Evolutionary conservation across 257 asterid species (phyloP), one percentile per base, ranked within the genome.

Genomic region (Ehretia macrophylla): DNA sequence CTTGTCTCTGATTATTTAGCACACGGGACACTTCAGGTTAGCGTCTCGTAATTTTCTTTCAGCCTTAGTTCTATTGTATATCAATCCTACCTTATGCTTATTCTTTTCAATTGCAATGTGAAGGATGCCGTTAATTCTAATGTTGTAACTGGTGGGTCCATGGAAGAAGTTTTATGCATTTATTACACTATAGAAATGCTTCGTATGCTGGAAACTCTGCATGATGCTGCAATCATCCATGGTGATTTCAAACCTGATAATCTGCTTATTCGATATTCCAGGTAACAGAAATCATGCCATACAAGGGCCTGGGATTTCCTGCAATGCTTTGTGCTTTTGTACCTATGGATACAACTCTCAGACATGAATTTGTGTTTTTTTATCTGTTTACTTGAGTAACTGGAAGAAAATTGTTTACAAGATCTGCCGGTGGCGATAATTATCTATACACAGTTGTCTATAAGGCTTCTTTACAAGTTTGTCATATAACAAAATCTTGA

Each of bases 161-260:
- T 93, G 99, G 99, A 93, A 50, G 99, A 93, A 77, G 85, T 78
- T 11, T 67, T 93, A 18, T 86, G 95, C 64, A 80, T 88, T 51
- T 86, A 86, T 72, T 93, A 93, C 87, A 93, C 99, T 66, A 83
- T 86, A 55, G 96, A 93, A 82, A 77, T 89, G 99, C 96, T 93
- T 51, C 83, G 65, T 69, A 86, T 85, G 62, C 79, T 93, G 66
- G 97, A 93, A 76, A 83, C 81, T 47, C 72, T 86, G 65, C 89
- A 83, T 67, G 79, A 59, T 77, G 83, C 88, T 68, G 72, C 67
- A 45, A 78, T 93, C 55, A 83, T 93, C 70, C 99, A 93, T 59
- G 99, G 97, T 8, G 99, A 93, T 72, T 89, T 93, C 72, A 89
- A 93, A 64, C 99, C 99, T 48, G 99, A 93, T 77, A 93, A 93